Evolutionary conservation across 805 yeast genomes (phyloP), one percentile per base, ranked within the genome.

Genomic region (Teunomyces atbi): DNA sequence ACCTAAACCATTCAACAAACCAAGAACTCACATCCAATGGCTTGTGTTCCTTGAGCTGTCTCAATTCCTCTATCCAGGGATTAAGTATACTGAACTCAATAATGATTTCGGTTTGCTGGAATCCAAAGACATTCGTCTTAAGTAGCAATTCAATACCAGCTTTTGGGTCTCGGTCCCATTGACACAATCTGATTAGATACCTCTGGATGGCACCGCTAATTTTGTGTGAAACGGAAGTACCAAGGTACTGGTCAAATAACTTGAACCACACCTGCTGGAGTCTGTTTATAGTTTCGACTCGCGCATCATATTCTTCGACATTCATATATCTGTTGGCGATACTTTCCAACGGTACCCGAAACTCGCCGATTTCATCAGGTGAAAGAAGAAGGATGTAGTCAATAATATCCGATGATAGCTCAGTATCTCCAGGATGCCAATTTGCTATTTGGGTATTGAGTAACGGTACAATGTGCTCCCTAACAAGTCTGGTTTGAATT

Each of bases 1-100:
- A 39, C 16, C 13, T 10, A 10, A 15, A 39, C 42, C 42, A 39
- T 6, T 13, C 32, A 3, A 12, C 33, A 39, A 39, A 39, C 42
- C 42, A 39, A 5, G 21, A n/a, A 6, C 15, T 13, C 20, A 39
- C 33, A 5, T 39, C 42, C 23, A 26, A 16, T 10, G 44, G 41
- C 23, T 43, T 36, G 13, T 42, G 29, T 7, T 21, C 7, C 16
- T n/a, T 23, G 13, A 20, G 16, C 7, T 30, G 28, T 15, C 50
- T 49, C 15, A 71, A 54, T 4, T 49, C 48, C 16, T 54, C 43
- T 4, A 59, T 32, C 69, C 74, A 59, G 10, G 74, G 69, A 46
- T 76, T 74, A 52, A 77, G 71, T 15, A 74, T 13, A 16, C 33
- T 37, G 13, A 48, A 51, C 27, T 49, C 67, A 23, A 77, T 29